A percentile compares a stretch with the other conserved stretches of the same genome.
Evolutionary conservation across 345 rosid genomes (phyloP).

Genomic region (Lumnitzera racemosa): DNA sequence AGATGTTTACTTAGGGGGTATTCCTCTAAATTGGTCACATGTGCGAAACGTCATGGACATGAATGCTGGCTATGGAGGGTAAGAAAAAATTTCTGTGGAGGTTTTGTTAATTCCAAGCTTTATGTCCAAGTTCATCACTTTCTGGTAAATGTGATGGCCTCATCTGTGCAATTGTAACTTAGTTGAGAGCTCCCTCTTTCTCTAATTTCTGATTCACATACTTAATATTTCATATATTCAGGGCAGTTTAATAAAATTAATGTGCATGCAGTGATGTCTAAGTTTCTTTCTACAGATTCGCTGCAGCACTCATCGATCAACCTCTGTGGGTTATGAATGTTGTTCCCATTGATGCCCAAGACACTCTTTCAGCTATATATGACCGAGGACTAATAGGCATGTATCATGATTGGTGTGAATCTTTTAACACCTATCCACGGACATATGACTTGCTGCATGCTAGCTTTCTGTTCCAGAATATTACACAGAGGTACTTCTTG

Average conservation of each 20-base stretch:
- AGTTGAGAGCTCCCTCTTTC: not conserved
- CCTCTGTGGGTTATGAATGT: conserved; percentile 94
- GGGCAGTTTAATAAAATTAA: not conserved
- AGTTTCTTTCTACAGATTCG: conserved; percentile 41
- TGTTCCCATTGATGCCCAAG: conserved; percentile 49
- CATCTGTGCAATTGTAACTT: too few relatives aligned
- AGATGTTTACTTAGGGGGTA: conserved; percentile 50
- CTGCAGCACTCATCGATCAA: conserved; percentile 59
- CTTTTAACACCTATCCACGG: conserved; percentile 76
- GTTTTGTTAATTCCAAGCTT: not conserved
- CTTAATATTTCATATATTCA: not conserved
- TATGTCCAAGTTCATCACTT: not conserved
- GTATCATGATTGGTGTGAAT: conserved; percentile 93
- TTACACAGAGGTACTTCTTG: conserved; percentile 38
- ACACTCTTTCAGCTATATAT: conserved; percentile 59
- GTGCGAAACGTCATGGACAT: conserved; percentile 83
- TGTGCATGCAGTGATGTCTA: not conserved
- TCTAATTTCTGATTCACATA: not conserved
- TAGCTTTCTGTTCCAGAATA: conserved; percentile 48
- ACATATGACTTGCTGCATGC: conserved; percentile 84
- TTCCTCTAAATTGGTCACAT: conserved; percentile 58
- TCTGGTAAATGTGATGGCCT: not conserved
- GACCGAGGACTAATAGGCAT: conserved; percentile 82
- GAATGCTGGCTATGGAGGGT: conserved; percentile 98
- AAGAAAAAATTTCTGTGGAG: conserved; percentile 9